phyloP scores from a whole-genome alignment of 495 filamentous ascomycete species.

The Achaetomiella virescens region DNA sequence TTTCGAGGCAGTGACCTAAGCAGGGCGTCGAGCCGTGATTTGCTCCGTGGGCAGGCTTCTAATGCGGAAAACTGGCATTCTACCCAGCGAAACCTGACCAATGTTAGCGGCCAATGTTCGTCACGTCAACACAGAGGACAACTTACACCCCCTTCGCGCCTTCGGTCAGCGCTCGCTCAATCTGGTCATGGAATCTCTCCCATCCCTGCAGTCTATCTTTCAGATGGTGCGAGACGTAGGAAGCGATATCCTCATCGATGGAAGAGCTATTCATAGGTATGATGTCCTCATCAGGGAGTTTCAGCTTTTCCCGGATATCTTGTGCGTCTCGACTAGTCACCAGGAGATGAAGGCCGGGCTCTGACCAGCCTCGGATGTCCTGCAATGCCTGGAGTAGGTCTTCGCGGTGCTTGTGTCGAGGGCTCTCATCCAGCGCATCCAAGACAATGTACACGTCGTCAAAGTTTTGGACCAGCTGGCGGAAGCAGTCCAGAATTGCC shows the following conservation, averaged over 20 bases:
- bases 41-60: background rate
- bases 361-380: constrained; percentile 1
- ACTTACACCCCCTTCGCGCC: constrained; percentile 1
- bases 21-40: background rate
- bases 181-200: background rate
- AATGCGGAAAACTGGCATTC: constrained; percentile 3
- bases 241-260: constrained; percentile 4
- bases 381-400: background rate
- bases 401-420: background rate
- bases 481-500: background rate
- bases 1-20: background rate
- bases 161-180: background rate
- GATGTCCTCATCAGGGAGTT: background rate
- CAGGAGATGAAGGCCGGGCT: constrained; percentile 1
- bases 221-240: constrained; percentile 11
- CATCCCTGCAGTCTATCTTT: background rate
- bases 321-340: background rate
- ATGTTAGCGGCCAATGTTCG: background rate
- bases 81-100: constrained; percentile 4
- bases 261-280: background rate
- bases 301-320: background rate
- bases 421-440: constrained; percentile 7
- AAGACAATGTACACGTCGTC: background rate
- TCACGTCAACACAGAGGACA: background rate
- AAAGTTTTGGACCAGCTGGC: background rate